These are phyloP conservation scores for Penicillium sp. DNA, from an alignment of 2,329 filamentous ascomycete genomes.

Conservation along the genomic window DNA sequence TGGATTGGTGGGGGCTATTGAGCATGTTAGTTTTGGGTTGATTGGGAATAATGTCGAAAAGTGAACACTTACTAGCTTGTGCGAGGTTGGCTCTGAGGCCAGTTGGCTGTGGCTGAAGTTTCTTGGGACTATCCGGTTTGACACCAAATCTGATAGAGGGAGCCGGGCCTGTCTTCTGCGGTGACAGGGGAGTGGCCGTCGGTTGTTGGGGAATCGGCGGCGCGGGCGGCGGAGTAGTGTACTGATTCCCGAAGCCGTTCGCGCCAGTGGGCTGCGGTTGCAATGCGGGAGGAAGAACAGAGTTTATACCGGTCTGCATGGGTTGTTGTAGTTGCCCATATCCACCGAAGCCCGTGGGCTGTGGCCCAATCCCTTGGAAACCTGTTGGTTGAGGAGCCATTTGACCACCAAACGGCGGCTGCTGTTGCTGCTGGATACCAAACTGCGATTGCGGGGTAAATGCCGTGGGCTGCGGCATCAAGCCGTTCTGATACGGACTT, in stretches of 20 bases:
- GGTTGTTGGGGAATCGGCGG: slow-evolving; percentile 58
- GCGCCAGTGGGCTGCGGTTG: slow-evolving; percentile 51
- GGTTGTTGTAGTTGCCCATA: slow-evolving; percentile 50
- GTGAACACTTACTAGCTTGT: slow-evolving; percentile 80
- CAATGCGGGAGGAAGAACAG: slow-evolving; percentile 53
- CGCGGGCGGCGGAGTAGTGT: slow-evolving; percentile 49
- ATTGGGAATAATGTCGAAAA: background rate
- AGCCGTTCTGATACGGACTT: slow-evolving; percentile 40
- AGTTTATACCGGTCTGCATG: slow-evolving; percentile 46
- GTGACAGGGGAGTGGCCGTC: slow-evolving; percentile 60
- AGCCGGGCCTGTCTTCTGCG: slow-evolving; percentile 79
- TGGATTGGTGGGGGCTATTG: slow-evolving; percentile 63
- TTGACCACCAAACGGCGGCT: slow-evolving; percentile 27
- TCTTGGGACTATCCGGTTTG: slow-evolving; percentile 64
- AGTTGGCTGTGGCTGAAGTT: slow-evolving; percentile 78
- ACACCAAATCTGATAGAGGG: slow-evolving; percentile 89
- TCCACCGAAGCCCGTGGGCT: slow-evolving; percentile 53
- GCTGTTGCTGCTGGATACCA: slow-evolving; percentile 48
- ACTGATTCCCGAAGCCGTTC: slow-evolving; percentile 50
- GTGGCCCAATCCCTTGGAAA: slow-evolving; percentile 47
- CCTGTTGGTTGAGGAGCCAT: slow-evolving; percentile 40
- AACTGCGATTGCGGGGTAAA: slow-evolving; percentile 47
- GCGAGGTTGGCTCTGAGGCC: slow-evolving; percentile 84
- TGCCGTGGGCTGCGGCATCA: slow-evolving; percentile 48
- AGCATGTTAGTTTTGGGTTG: slow-evolving; percentile 13